A percentile compares a stretch with the other conserved stretches of the same genome.
These are phyloP conservation scores for Haematococcus lacustris DNA, from an alignment of 139 green algal genomes.

Conservation along the genomic window DNA sequence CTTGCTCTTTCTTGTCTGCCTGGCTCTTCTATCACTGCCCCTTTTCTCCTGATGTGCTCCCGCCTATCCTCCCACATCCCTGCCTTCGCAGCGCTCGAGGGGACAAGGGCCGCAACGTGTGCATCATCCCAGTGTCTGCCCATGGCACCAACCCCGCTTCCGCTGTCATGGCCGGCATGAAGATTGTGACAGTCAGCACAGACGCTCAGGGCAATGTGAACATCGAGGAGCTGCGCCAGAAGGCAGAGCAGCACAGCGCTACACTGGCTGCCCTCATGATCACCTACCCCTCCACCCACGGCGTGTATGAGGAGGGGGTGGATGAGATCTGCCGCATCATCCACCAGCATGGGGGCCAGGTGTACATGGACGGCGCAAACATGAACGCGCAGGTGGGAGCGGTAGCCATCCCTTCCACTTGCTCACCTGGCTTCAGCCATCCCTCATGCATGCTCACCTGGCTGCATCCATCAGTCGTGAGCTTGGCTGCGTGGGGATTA, in stretches of 20 bases:
- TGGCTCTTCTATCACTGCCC: too few relatives aligned
- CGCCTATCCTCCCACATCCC: too few relatives aligned
- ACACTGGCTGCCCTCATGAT: slow-evolving; percentile 98
- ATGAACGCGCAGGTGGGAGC: slow-evolving; percentile 98
- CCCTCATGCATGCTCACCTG: too few relatives aligned
- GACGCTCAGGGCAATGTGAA: slow-evolving; percentile 81
- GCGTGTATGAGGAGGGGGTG: slow-evolving; percentile 95
- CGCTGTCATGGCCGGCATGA: slow-evolving; percentile 96
- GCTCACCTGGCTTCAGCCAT: too few relatives aligned
- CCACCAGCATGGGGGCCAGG: slow-evolving; percentile 88
- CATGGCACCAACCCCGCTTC: slow-evolving; percentile 97
- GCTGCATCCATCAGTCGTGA: too few relatives aligned
- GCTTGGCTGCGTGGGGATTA: too few relatives aligned
- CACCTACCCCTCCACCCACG: slow-evolving; percentile 97
- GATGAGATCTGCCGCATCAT: slow-evolving; percentile 95
- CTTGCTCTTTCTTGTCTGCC: too few relatives aligned
- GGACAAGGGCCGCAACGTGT: slow-evolving; percentile 71
- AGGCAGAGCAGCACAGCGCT: slow-evolving; percentile 68
- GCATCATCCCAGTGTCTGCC: slow-evolving; percentile 96
- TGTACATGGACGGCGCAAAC: slow-evolving; percentile 99
- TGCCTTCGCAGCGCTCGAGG: slow-evolving; percentile 10
- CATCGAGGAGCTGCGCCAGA: slow-evolving; percentile 81
- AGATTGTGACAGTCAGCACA: slow-evolving; percentile 74
- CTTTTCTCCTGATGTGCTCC: too few relatives aligned
- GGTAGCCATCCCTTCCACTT: too few relatives aligned